Conservation (phyloP, 441 rosid species). For the Sinapis alba region DNA sequence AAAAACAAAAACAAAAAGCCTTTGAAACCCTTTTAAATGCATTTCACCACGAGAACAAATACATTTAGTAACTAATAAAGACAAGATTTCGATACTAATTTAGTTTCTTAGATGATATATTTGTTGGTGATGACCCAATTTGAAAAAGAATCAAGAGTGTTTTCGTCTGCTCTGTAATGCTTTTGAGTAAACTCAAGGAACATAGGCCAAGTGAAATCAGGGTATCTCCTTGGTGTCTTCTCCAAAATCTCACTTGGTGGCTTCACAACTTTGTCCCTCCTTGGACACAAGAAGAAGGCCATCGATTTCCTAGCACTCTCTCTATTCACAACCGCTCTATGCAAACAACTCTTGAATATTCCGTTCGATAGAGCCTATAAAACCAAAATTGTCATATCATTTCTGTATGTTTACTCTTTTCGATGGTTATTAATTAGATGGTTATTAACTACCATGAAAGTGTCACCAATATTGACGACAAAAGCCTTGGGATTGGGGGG, state of each 20-base stretch:
- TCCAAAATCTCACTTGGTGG: constrained; percentile 50
- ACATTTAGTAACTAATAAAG: constrained; percentile 5
- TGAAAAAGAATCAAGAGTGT: constrained; percentile 77
- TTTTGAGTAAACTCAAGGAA: constrained; percentile 83
- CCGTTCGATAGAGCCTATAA: constrained; percentile 69
- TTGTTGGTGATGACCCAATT: constrained; percentile 57
- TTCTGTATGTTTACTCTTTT: background rate
- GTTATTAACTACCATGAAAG: constrained; percentile 58
- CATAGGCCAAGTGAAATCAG: constrained; percentile 95
- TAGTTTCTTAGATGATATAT: constrained; percentile 39
- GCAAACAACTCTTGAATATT: constrained; percentile 69
- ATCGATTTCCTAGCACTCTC: constrained; percentile 59
- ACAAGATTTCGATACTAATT: constrained; percentile 40
- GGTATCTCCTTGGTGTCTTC: constrained; percentile 51
- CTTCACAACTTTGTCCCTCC: constrained; percentile 60
- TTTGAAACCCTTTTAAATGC: background rate
- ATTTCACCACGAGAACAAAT: constrained; percentile 31
- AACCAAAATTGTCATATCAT: background rate
- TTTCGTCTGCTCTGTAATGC: constrained; percentile 97
- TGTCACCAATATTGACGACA: constrained; percentile 76
- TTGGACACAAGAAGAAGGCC: constrained; percentile 69
- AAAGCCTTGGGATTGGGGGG: constrained; percentile 60
- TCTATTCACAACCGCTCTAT: constrained; percentile 70
- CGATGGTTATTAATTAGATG: background rate
- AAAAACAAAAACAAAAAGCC: background rate